A percentile compares a stretch with the other conserved stretches of the same genome.
These are phyloP conservation scores for Mycocentrospora acerina DNA, from an alignment of 2,329 filamentous ascomycete genomes.

Conservation along the genomic window DNA sequence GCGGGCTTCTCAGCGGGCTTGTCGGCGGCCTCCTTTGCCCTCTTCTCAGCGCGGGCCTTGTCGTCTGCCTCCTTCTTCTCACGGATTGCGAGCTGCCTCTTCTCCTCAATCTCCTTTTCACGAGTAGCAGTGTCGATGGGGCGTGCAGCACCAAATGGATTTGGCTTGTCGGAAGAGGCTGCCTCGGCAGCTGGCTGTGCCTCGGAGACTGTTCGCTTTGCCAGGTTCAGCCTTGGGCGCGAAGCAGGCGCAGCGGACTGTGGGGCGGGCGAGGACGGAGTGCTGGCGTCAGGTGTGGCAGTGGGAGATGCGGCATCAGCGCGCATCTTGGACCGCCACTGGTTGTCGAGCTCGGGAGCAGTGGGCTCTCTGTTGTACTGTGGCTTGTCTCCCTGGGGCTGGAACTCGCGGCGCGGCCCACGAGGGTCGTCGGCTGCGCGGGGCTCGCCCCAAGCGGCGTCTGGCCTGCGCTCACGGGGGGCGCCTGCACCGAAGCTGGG, in stretches of 20 bases:
- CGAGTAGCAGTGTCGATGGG: slow-evolving; percentile 91
- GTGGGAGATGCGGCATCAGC: slow-evolving; percentile 73
- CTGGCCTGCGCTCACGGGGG: slow-evolving; percentile 51
- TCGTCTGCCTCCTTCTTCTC: slow-evolving; percentile 88
- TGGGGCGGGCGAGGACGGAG: slow-evolving; percentile 73
- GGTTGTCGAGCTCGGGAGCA: slow-evolving; percentile 87
- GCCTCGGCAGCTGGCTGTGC: slow-evolving; percentile 54
- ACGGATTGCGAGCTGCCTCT: slow-evolving; percentile 69
- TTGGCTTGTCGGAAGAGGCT: slow-evolving; percentile 69
- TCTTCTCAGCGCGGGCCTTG: slow-evolving; percentile 73
- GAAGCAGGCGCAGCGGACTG: slow-evolving; percentile 57
- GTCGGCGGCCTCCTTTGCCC: slow-evolving; percentile 50
- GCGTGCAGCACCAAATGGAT: slow-evolving; percentile 88
- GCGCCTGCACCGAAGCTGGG: slow-evolving; percentile 50
- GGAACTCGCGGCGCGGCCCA: slow-evolving; percentile 74
- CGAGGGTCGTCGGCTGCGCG: slow-evolving; percentile 73
- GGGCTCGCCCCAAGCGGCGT: slow-evolving; percentile 75
- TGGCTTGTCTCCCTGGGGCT: slow-evolving; percentile 58
- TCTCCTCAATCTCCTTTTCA: slow-evolving; percentile 89
- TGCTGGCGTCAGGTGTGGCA: slow-evolving; percentile 71
- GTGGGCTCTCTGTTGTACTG: slow-evolving; percentile 70
- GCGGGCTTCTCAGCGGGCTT: slow-evolving; percentile 58
- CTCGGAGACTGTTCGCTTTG: slow-evolving; percentile 89
- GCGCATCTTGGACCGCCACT: slow-evolving; percentile 90
- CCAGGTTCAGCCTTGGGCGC: slow-evolving; percentile 82